Evolutionary conservation across 768 basidiomycete genomes (phyloP).

Genomic region (Dacryopinax spathularia): DNA sequence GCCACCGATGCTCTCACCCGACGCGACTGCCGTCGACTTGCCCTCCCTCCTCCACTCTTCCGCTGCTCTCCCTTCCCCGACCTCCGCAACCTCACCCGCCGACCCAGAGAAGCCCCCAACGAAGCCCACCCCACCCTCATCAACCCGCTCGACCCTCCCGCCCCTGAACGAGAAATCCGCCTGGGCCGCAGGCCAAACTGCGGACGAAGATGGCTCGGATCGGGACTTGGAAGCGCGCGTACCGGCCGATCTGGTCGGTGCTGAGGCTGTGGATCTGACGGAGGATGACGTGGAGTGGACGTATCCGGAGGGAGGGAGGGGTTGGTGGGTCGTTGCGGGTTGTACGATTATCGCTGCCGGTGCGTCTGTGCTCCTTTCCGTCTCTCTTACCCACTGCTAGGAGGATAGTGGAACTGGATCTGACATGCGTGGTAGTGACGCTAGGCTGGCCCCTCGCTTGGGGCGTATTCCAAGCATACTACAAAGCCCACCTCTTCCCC

Average conservation of each 20-base stretch:
- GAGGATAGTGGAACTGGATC: no score
- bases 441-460: not conserved
- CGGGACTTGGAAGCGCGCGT: not conserved
- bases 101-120: not conserved
- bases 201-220: not conserved
- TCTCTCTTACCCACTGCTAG: no score
- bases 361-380: no score
- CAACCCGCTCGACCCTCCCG: not conserved
- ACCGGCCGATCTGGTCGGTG: not conserved
- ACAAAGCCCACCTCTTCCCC: slow-evolving; percentile 6
- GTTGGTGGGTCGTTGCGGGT: slow-evolving; percentile 11
- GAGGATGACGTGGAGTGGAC: slow-evolving; percentile 6
- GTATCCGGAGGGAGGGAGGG: slow-evolving; percentile 12
- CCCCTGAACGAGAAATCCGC: not conserved
- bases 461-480: slow-evolving; percentile 8
- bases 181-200: not conserved
- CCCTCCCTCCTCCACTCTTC: not conserved
- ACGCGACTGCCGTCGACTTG: slow-evolving; percentile 1
- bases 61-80: not conserved
- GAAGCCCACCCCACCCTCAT: not conserved
- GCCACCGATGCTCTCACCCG: not conserved
- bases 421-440: not conserved
- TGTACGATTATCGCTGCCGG: slow-evolving; percentile 10
- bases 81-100: no score
- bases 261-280: not conserved